Evolutionary conservation across 2,329 filamentous ascomycete species (phyloP), one percentile per base, ranked within the genome.

Genomic region (Pezicula radicicola): DNA sequence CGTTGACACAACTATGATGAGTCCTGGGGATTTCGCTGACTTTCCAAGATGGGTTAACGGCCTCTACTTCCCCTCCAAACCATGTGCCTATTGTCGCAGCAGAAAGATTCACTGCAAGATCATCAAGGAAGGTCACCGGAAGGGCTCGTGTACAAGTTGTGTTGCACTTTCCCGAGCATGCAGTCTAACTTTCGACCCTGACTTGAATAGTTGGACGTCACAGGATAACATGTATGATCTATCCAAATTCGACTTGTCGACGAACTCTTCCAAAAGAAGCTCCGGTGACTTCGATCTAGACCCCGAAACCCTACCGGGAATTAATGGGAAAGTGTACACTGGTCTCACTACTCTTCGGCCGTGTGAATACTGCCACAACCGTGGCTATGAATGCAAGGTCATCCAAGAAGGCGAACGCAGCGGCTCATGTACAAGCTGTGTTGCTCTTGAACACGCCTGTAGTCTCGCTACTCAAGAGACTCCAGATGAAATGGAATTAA

Each of bases 61-160:
- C 9, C 58, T 62, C 50, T 52, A 60, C 19, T 56, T 63, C 5
- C 62, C 63, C 1, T 50, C 28, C 25, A 50, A 63, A 5, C 78
- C 81, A 4, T 86, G 82, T 60, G 64, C 65, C 18, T 73, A 80
- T 59, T 85, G 82, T 57, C 64, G 71, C 41, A 60, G 72, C 4
- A 76, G 76, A 43, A 74, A 76, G 33, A 83, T 79, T 61, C 73
- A 80, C 40, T 85, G 82, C 74, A 85, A 85, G 67, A 74, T 72
- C 33, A 80, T 85, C 53, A 68, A 74, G 33, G 81, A 85, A 66
- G 81, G 81, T 76, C 72, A 74, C 60, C 77, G 79, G 63, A 79
- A 75, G 66, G 79, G 80, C 53, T 83, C 80, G 57, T 85, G 82
- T 61, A 85, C 81, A 28, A 81, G 76, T 60, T 85, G 83, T 60